Base-by-base conservation (phyloP, 208 protist genomes). In the Crithidia mellificae region DNA sequence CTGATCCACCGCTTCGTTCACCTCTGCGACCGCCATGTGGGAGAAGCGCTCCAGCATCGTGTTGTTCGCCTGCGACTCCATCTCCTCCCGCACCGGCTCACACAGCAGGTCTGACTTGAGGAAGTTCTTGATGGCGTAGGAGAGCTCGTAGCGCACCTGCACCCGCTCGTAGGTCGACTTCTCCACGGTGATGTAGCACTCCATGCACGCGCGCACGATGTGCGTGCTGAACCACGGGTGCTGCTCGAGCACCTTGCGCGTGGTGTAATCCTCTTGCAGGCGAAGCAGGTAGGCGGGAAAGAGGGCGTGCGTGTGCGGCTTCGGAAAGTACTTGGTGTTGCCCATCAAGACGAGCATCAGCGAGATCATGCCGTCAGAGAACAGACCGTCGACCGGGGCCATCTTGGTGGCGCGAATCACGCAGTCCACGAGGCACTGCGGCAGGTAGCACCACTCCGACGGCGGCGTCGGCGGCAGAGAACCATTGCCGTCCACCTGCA, bases 321-420 rank as follows among this genome's bases (percentile, higher is more conserved):
- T 96, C 19, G 91, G 88, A 57, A 96, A 96, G 77, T 92, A 94
- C 32, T 63, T 49, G 11, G 83, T 91, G 77, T 96, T 96, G 51
- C 91, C 91, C 91, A 96, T 96, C n/a, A 96, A 68, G 30, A 93
- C 76, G 15, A 96, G 65, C 88, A 93, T 92, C 38, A 96, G 84
- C 5, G 82, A 81, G 64, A 93, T 84, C 64, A 94, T 81, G 58
- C 84, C 73, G 62, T 87, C 78, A 0, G 87, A 72, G 63, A 78
- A 79, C 47, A 88, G 74, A 17, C 66, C 75, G 25, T 91, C 80
- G 17, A 92, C 56, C 29, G 73, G 73, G 7, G 83, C 76, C 62
- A 94, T 69, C 63, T 84, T 74, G 9, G 83, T 85, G 17, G 78
- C 77, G 47, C 85, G 78, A 27, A 96, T 85, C 14, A 91, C 83